These are phyloP conservation scores for Taphrina deformans DNA, from an alignment of 1,139 yeast genomes.

Conservation along the genomic window DNA sequence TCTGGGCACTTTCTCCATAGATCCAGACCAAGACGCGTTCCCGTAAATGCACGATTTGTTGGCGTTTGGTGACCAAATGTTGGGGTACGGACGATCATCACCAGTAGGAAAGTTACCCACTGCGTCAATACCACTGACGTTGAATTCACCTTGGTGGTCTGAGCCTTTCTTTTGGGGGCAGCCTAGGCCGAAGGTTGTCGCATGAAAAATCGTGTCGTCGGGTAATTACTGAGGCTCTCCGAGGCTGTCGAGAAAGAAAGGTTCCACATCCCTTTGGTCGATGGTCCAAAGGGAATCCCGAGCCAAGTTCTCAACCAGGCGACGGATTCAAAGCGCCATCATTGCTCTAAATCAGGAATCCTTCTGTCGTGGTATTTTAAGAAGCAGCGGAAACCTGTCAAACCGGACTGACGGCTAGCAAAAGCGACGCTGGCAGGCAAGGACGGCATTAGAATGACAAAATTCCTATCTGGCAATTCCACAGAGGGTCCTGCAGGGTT, in stretches of 20 bases:
- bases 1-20: constrained; percentile 47
- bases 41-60: background rate
- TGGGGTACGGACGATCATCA: constrained; percentile 35
- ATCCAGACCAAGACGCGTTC: constrained; percentile 43
- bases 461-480: too few species aligned
- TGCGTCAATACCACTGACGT: background rate
- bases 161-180: constrained; percentile 32
- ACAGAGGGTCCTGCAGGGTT: too few species aligned
- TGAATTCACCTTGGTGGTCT: background rate
- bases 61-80: background rate
- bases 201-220: constrained; percentile 5
- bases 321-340: background rate
- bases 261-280: background rate
- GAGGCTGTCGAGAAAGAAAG: background rate
- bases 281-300: background rate
- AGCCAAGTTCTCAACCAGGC: background rate
- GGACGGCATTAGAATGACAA: too few species aligned
- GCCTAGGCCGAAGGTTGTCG: background rate
- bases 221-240: background rate
- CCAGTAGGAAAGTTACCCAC: constrained; percentile 36
- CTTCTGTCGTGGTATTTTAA: background rate
- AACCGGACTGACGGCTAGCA: too few species aligned
- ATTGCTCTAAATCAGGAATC: background rate
- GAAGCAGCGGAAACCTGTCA: background rate
- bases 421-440: too few species aligned